Percentiles rank a stretch among this genome's conserved stretches.
Conservation (phyloP, 306 rosid species). For the Corylus americana region DNA sequence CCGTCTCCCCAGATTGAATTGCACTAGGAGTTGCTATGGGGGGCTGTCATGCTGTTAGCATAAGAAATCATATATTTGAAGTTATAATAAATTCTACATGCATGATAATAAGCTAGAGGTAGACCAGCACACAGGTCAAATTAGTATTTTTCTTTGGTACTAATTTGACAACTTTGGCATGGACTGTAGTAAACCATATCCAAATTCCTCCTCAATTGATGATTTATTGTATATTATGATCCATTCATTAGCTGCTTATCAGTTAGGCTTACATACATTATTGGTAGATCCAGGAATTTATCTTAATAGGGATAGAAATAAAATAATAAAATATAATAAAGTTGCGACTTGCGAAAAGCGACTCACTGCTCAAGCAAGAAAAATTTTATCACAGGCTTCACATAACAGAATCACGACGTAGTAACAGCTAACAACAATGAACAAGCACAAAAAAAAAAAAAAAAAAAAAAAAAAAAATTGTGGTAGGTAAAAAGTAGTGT, state of each 20-base stretch:
- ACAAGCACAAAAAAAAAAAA: too few relatives aligned
- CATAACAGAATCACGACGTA: too few relatives aligned
- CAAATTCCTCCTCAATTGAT: not conserved
- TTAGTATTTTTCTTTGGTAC: not conserved
- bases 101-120: constrained; percentile 1
- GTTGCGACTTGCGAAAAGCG: too few relatives aligned
- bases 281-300: too few relatives aligned
- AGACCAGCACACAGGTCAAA: not conserved
- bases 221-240: not conserved
- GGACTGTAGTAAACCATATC: not conserved
- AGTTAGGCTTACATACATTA: constrained; percentile 30
- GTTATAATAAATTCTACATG: constrained; percentile 9
- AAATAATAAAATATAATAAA: too few relatives aligned
- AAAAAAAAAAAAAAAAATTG: too few relatives aligned
- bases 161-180: not conserved
- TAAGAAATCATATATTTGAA: constrained; percentile 20
- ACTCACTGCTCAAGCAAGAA: too few relatives aligned
- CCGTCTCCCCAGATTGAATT: constrained; percentile 75
- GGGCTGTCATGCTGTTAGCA: constrained; percentile 86
- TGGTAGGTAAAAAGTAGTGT: too few relatives aligned
- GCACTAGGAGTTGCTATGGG: constrained; percentile 75
- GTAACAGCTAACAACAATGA: too few relatives aligned
- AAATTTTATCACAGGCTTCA: too few relatives aligned
- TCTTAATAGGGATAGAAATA: too few relatives aligned
- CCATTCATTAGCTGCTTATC: not conserved